These are phyloP conservation scores for Leccinum imitatum DNA, from an alignment of 768 basidiomycete genomes.

Conservation along the genomic window DNA sequence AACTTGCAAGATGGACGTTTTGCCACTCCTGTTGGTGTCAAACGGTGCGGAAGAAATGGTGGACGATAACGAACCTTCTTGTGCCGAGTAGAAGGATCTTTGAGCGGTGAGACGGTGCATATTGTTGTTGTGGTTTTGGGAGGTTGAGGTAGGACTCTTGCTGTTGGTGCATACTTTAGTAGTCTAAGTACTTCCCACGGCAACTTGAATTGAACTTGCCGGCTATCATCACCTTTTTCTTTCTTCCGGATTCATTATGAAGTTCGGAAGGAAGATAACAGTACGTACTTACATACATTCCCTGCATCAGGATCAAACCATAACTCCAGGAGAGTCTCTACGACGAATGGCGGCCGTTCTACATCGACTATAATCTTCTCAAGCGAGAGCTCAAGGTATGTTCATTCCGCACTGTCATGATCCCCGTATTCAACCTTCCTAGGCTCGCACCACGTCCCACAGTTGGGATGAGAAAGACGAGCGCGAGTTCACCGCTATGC, in stretches of 20 bases:
- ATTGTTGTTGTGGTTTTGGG: constrained; percentile 8
- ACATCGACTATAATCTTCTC: constrained; percentile 84
- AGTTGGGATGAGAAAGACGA: constrained; percentile 82
- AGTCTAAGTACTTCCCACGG: constrained; percentile 12
- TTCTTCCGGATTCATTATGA: constrained; percentile 45
- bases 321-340: constrained; percentile 71
- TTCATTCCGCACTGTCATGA: background rate
- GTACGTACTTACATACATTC: constrained; percentile 35
- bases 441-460: constrained; percentile 52
- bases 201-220: background rate
- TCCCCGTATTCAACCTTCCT: background rate
- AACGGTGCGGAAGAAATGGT: background rate
- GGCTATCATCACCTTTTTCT: background rate
- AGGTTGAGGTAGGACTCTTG: constrained; percentile 15
- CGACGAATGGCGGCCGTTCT: constrained; percentile 87
- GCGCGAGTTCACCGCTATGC: constrained; percentile 71
- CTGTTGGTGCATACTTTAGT: constrained; percentile 4
- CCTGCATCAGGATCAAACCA: background rate
- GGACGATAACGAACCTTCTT: constrained; percentile 46
- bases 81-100: constrained; percentile 75
- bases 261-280: constrained; percentile 79
- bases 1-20: constrained; percentile 88
- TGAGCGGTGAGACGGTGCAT: constrained; percentile 40
- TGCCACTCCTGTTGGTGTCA: constrained; percentile 66
- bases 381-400: constrained; percentile 87